A percentile compares a stretch with the other conserved stretches of the same genome.
Conservation (phyloP, 192 early-diverging fungal genomes). For the Backusella macrospora region DNA sequence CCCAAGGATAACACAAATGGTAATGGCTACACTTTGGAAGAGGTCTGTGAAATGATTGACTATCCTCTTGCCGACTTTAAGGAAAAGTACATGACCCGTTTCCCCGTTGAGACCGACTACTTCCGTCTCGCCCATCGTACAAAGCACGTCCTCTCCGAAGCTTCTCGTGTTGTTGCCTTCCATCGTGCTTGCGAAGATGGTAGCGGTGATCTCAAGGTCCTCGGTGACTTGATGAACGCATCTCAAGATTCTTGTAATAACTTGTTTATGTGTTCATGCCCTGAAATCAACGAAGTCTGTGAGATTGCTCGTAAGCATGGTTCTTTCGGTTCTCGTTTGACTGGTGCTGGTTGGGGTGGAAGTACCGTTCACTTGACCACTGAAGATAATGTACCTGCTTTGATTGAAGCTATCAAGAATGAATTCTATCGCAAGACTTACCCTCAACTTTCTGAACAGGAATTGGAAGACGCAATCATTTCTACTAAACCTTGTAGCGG, state of each 20-base stretch:
- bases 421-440: conserved; percentile 64
- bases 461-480: conserved; percentile 59
- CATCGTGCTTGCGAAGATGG: conserved; percentile 54
- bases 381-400: conserved; percentile 57
- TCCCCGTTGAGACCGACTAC: conserved; percentile 51
- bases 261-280: conserved; percentile 81
- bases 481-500: conserved; percentile 50
- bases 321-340: conserved; percentile 82
- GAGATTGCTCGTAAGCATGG: conserved; percentile 64
- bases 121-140: conserved; percentile 82
- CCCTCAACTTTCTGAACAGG: conserved; percentile 49
- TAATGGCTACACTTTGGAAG: conserved; percentile 44
- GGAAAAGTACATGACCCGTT: conserved; percentile 43
- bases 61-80: conserved; percentile 38
- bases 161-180: conserved; percentile 79
- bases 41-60: conserved; percentile 44
- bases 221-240: conserved; percentile 89
- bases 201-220: conserved; percentile 42
- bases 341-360: conserved; percentile 93
- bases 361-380: conserved; percentile 82
- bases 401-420: conserved; percentile 66
- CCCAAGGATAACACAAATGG: conserved; percentile 43
- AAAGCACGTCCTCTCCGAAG: conserved; percentile 82
- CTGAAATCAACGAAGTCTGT: conserved; percentile 82
- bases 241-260: conserved; percentile 84